phyloP scores from a whole-genome alignment of 257 asterid genomes.

The Solanum clarkiae region DNA sequence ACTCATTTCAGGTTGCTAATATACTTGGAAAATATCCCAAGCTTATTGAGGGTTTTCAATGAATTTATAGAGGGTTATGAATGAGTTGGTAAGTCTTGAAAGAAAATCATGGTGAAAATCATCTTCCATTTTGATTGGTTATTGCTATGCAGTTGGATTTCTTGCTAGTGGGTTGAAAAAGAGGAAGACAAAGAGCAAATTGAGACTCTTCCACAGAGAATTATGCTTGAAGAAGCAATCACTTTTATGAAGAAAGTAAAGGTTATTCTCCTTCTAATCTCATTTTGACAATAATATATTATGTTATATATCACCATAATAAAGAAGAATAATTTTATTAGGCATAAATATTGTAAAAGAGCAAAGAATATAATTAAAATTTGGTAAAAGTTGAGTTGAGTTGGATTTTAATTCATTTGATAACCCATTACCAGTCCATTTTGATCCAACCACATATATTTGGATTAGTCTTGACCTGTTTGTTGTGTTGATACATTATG shows the following conservation, averaged over 20 bases:
- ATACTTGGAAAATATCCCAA: constrained; percentile 67
- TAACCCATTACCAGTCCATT: too few species aligned
- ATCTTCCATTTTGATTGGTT: constrained; percentile 12
- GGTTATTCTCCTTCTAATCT: not conserved
- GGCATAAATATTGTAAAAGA: too few species aligned
- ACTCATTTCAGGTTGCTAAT: constrained; percentile 51
- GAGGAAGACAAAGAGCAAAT: constrained; percentile 24
- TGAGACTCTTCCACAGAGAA: constrained; percentile 16
- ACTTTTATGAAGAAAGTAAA: not conserved
- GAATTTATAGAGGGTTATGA: constrained; percentile 79
- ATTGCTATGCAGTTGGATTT: constrained; percentile 68
- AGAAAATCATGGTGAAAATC: not conserved
- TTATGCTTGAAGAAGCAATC: not conserved
- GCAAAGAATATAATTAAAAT: too few species aligned
- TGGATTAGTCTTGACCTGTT: too few species aligned
- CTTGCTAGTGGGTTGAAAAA: constrained; percentile 39
- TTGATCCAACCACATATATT: too few species aligned
- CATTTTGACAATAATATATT: not conserved
- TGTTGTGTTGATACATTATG: too few species aligned
- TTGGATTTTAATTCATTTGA: too few species aligned
- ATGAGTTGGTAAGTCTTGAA: constrained; percentile 43
- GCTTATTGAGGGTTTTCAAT: constrained; percentile 83
- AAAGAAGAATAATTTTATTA: too few species aligned
- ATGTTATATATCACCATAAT: too few species aligned
- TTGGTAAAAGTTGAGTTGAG: too few species aligned